These are phyloP conservation scores for Raffaelea ambrosiae DNA, from an alignment of 2,329 filamentous ascomycete species.

Conservation along the genomic window DNA sequence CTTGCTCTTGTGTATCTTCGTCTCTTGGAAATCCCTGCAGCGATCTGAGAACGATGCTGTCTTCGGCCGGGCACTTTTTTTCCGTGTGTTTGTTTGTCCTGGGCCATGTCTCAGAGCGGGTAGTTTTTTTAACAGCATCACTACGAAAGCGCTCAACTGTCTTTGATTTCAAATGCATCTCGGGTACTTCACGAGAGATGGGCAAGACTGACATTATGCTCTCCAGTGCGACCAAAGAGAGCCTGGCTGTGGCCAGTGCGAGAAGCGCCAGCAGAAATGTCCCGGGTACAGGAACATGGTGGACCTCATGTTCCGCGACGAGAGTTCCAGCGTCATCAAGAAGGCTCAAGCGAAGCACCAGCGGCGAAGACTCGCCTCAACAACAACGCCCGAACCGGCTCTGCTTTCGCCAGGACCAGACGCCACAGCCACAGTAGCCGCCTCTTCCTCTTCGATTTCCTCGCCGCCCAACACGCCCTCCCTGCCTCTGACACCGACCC, in stretches of 20 bases:
- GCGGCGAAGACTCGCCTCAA: slow-evolving; percentile 16
- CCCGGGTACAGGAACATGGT: slow-evolving; percentile 47
- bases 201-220: too few species aligned
- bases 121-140: too few species aligned
- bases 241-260: slow-evolving; percentile 45
- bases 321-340: slow-evolving; percentile 46
- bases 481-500: not conserved
- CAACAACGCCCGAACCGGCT: slow-evolving; percentile 10
- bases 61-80: too few species aligned
- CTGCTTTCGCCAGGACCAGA: slow-evolving; percentile 14
- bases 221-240: slow-evolving; percentile 43
- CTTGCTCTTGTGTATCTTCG: too few species aligned
- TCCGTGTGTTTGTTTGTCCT: too few species aligned
- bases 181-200: too few species aligned
- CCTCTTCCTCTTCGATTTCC: slow-evolving; percentile 3
- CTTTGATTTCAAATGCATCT: too few species aligned
- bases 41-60: too few species aligned
- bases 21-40: too few species aligned
- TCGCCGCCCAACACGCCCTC: not conserved
- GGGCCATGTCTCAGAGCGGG: too few species aligned
- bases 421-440: slow-evolving; percentile 1
- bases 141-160: too few species aligned
- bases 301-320: slow-evolving; percentile 50
- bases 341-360: slow-evolving; percentile 34
- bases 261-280: slow-evolving; percentile 40